Evolutionary conservation across 768 basidiomycete genomes (phyloP).

Genomic region (Pholiota conissans): DNA sequence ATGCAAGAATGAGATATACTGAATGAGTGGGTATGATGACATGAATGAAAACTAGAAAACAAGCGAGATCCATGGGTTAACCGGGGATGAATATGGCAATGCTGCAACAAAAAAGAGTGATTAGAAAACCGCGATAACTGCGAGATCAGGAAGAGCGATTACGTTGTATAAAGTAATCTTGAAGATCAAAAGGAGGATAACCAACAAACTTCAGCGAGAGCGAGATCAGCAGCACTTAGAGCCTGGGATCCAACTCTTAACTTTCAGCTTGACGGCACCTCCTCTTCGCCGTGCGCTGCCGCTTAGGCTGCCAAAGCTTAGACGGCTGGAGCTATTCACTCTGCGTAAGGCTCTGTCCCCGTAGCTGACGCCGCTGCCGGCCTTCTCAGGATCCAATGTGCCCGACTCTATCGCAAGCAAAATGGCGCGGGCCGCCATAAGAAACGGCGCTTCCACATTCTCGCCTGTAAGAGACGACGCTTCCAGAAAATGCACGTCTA

Average conservation of each 20-base stretch:
- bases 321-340: slow-evolving; percentile 86
- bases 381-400: slow-evolving; percentile 87
- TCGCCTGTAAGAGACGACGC: slow-evolving; percentile 90
- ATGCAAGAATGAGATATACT: slow-evolving; percentile 21
- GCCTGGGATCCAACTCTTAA: slow-evolving; percentile 64
- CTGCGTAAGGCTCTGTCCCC: slow-evolving; percentile 91
- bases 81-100: neutral
- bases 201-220: neutral
- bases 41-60: slow-evolving; percentile 4
- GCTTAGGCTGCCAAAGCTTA: slow-evolving; percentile 84
- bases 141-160: slow-evolving; percentile 10
- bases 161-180: slow-evolving; percentile 5
- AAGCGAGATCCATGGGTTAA: neutral
- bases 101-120: neutral
- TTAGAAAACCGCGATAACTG: neutral
- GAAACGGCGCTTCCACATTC: slow-evolving; percentile 93
- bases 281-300: slow-evolving; percentile 56
- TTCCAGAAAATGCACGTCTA: slow-evolving; percentile 93
- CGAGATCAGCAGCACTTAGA: slow-evolving; percentile 62
- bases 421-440: slow-evolving; percentile 83
- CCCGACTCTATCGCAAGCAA: slow-evolving; percentile 91
- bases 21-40: slow-evolving; percentile 19
- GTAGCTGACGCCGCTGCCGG: slow-evolving; percentile 94
- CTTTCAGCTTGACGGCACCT: slow-evolving; percentile 53
- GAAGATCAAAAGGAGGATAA: slow-evolving; percentile 2